Evolutionary conservation across 2,329 filamentous ascomycete genomes (phyloP), one percentile per base, ranked within the genome.

Genomic region (Xylaria sp.): DNA sequence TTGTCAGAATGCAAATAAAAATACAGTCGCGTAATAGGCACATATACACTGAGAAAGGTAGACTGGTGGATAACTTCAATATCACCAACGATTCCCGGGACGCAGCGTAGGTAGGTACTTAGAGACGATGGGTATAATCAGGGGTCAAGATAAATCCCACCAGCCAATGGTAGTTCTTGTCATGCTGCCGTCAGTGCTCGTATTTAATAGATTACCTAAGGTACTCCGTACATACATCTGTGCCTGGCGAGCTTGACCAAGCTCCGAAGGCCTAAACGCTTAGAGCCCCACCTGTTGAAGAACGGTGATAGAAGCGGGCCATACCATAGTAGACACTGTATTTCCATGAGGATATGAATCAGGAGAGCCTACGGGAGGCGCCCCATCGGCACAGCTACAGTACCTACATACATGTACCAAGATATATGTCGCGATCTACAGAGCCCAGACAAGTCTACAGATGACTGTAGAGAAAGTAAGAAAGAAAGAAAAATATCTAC

Each of bases 371-470:
- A 18, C 51, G 34, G 28, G 12, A 34, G 25, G 51, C 51, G 23
- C 28, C 46, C 46, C 46, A 48, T 48, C n/a, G 8, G n/a, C 46
- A 20, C 13, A 46, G 44, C 18, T 46, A 23, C 28, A 28, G 28
- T 28, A 28, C n/a, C n/a, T 48, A 48, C 15, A 46, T 46, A 46
- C 28, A 58, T 46, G 20, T 32, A 58, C 39, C 23, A 15, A 58
- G 50, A 54, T 54, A 5, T 58, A 41, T 41, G 25, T 52, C 20
- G 37, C 32, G 48, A 69, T 65, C 57, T 65, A 60, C 66, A 62
- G 52, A 69, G 63, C 59, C 66, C 52, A 66, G 66, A 65, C 57
- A 57, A 37, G 52, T 54, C 65, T 57, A 51, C 23, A 65, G n/a
- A 54, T 57, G 13, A 15, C 28, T 59, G 23, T 13, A 20, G 1